phyloP scores from a whole-genome alignment of 345 rosid species.

The Camelina sativa region DNA sequence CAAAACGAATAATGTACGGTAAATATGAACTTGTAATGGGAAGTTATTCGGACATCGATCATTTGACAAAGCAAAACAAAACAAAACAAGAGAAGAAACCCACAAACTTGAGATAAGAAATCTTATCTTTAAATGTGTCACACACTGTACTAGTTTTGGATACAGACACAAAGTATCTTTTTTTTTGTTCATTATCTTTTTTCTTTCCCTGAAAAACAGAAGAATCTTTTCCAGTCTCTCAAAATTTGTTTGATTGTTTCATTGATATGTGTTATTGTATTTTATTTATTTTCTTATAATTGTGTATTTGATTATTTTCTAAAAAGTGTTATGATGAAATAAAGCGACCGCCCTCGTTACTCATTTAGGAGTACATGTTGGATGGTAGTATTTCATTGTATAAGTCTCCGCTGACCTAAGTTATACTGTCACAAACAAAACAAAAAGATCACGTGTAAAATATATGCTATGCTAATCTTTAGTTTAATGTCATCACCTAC shows the following conservation, averaged over 20 bases:
- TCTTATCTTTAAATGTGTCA: conserved; percentile 43
- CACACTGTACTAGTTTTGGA: conserved; percentile 40
- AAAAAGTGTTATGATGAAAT: conserved; percentile 2
- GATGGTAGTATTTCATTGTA: not conserved
- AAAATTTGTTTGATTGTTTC: conserved; percentile 27
- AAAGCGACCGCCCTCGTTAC: conserved; percentile 15
- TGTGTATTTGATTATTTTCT: conserved; percentile 10
- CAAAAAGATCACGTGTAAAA: not conserved
- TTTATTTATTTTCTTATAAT: not conserved
- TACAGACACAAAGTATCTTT: conserved; percentile 38
- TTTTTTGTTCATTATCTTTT: conserved; percentile 22
- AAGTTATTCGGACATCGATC: not conserved
- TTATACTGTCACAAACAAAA: not conserved
- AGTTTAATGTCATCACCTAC: conserved; percentile 2
- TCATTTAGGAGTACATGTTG: not conserved
- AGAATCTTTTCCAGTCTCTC: conserved; percentile 41
- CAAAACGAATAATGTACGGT: not conserved
- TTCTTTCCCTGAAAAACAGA: conserved; percentile 7
- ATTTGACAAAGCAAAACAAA: conserved; percentile 11
- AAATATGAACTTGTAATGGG: not conserved
- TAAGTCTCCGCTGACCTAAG: conserved; percentile 8
- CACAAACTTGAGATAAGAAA: conserved; percentile 35
- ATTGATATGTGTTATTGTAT: not conserved
- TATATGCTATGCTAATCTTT: not conserved
- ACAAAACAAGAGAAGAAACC: conserved; percentile 15